phyloP scores from a whole-genome alignment of 2,329 filamentous ascomycete genomes.

The Epichloe coenophiala region DNA sequence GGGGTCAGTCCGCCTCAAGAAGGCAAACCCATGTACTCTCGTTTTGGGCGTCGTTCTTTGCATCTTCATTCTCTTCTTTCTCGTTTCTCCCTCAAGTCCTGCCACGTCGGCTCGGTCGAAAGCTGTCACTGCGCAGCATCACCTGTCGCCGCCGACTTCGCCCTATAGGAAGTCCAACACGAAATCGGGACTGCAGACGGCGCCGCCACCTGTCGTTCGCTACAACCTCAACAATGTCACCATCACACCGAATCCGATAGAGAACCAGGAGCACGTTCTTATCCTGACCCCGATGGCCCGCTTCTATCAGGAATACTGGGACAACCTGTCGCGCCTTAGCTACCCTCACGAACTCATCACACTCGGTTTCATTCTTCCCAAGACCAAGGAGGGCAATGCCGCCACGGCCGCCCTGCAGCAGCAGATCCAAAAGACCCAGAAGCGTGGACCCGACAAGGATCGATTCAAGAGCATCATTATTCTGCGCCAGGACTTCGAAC shows the following conservation, averaged over 20 bases:
- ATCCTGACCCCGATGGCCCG: slow-evolving; percentile 85
- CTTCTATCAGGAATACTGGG: slow-evolving; percentile 94
- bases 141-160: slow-evolving; percentile 29
- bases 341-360: slow-evolving; percentile 95
- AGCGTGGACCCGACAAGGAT: slow-evolving; percentile 56
- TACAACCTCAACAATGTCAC: slow-evolving; percentile 96
- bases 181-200: slow-evolving; percentile 16
- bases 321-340: slow-evolving; percentile 68
- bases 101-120: slow-evolving; percentile 31
- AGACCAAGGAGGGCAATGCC: slow-evolving; percentile 80
- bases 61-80: slow-evolving; percentile 56
- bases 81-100: slow-evolving; percentile 40
- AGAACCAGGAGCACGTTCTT: slow-evolving; percentile 73
- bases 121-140: slow-evolving; percentile 30
- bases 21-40: slow-evolving; percentile 65
- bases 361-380: slow-evolving; percentile 89
- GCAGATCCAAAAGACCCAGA: slow-evolving; percentile 75
- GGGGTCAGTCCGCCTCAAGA: slow-evolving; percentile 60
- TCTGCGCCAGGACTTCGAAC: slow-evolving; percentile 86
- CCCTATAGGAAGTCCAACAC: slow-evolving; percentile 28
- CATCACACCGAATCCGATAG: slow-evolving; percentile 59
- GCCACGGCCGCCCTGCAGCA: slow-evolving; percentile 74
- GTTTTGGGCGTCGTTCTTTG: slow-evolving; percentile 58
- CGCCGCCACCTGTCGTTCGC: slow-evolving; percentile 72
- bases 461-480: slow-evolving; percentile 92